Conservation (phyloP, 305 asterid genomes). For the Rubia peregrina region DNA sequence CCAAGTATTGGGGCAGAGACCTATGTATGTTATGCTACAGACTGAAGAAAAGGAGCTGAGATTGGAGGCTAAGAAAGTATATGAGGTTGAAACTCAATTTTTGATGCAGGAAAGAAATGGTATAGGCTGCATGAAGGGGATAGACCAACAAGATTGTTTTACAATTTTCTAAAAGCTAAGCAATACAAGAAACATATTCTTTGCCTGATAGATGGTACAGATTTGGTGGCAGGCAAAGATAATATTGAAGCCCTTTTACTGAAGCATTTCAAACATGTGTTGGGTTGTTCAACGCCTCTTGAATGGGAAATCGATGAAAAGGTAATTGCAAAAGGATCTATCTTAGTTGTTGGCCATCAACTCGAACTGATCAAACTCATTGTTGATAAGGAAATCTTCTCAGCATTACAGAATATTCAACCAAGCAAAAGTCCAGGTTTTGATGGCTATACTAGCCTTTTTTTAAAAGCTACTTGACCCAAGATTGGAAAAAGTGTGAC, state of each 20-base stretch:
- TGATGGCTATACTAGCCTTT: background rate
- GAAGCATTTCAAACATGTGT: too few relatives aligned
- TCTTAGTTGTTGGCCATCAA: background rate
- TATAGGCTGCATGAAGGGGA: background rate
- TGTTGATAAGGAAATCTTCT: background rate
- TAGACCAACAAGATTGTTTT: background rate
- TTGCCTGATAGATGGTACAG: background rate
- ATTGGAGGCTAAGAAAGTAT: background rate
- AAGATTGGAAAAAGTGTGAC: background rate
- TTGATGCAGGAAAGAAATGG: background rate
- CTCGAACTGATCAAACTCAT: background rate
- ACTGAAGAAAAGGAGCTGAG: background rate
- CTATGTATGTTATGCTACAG: background rate
- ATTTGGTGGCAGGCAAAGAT: background rate
- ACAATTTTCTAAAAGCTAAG: background rate
- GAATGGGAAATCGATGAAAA: background rate
- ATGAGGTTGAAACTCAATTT: background rate
- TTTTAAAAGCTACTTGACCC: background rate
- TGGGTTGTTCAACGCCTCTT: background rate
- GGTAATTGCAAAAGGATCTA: background rate
- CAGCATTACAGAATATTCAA: background rate
- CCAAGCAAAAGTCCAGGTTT: background rate
- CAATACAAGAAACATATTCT: background rate
- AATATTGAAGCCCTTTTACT: background rate
- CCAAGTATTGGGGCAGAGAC: background rate